phyloP scores from a whole-genome alignment of 2,329 filamentous ascomycete genomes.

The Amesomyces nigricolor region DNA sequence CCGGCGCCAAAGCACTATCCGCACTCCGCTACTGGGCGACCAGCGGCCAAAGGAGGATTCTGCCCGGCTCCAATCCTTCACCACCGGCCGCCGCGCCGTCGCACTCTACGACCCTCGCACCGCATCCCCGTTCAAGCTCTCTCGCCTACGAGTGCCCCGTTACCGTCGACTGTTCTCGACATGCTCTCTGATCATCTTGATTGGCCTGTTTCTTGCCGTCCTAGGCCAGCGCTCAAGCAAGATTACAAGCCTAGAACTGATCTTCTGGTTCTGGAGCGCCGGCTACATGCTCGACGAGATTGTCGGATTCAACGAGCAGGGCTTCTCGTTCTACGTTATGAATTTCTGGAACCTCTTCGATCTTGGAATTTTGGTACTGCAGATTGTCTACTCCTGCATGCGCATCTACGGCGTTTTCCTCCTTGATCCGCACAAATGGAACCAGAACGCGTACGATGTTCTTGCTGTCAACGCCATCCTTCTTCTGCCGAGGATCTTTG shows the following conservation, averaged over 20 bases:
- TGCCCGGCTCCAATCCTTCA: slow-evolving; percentile 26
- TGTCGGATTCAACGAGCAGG: slow-evolving; percentile 93
- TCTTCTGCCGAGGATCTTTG: slow-evolving; percentile 85
- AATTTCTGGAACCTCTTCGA: slow-evolving; percentile 98
- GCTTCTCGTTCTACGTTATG: slow-evolving; percentile 93
- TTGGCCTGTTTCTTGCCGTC: slow-evolving; percentile 80
- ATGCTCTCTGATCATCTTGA: slow-evolving; percentile 75
- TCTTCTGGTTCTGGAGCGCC: slow-evolving; percentile 98
- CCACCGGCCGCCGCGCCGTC: slow-evolving; percentile 61
- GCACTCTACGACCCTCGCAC: slow-evolving; percentile 86
- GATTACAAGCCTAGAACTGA: slow-evolving; percentile 77
- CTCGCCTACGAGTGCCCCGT: slow-evolving; percentile 80
- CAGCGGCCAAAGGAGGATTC: slow-evolving; percentile 31
- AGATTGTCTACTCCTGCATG: slow-evolving; percentile 86
- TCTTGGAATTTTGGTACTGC: slow-evolving; percentile 76
- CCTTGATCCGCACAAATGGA: slow-evolving; percentile 67
- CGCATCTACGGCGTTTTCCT: slow-evolving; percentile 82
- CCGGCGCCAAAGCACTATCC: slow-evolving; percentile 37
- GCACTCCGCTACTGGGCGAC: slow-evolving; percentile 47
- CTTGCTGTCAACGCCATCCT: slow-evolving; percentile 85
- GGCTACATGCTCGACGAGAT: slow-evolving; percentile 96
- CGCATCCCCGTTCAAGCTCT: slow-evolving; percentile 86
- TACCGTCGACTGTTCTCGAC: slow-evolving; percentile 91
- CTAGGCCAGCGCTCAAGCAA: slow-evolving; percentile 67
- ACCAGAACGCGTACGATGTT: slow-evolving; percentile 88